phyloP scores from a whole-genome alignment of 495 filamentous ascomycete genomes.

The Penicillium paradoxum region DNA sequence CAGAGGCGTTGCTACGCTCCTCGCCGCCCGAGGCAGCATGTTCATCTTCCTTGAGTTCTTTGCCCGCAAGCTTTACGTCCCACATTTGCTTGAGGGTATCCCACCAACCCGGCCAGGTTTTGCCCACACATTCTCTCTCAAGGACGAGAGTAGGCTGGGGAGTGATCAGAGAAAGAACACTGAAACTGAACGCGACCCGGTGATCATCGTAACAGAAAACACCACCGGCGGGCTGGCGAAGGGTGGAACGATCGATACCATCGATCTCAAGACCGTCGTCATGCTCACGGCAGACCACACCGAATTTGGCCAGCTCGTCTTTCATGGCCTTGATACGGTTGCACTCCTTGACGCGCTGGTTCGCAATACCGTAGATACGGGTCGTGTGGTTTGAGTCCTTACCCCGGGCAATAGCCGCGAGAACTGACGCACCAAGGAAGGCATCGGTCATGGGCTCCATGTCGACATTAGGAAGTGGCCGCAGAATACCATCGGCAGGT shows the following conservation, averaged over 20 bases:
- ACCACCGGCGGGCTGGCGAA: constrained; percentile 59
- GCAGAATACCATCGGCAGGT: constrained; percentile 66
- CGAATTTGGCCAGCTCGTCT: constrained; percentile 92
- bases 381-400: constrained; percentile 55
- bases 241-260: constrained; percentile 56
- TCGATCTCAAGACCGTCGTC: constrained; percentile 89
- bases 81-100: constrained; percentile 76
- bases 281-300: constrained; percentile 78
- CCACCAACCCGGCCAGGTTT: constrained; percentile 99
- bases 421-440: constrained; percentile 89
- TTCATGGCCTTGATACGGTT: constrained; percentile 97
- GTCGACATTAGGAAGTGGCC: constrained; percentile 71
- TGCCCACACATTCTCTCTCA: constrained; percentile 89
- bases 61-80: constrained; percentile 65
- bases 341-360: constrained; percentile 97
- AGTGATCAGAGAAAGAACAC: constrained; percentile 75
- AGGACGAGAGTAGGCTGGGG: constrained; percentile 71
- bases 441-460: constrained; percentile 99
- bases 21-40: constrained; percentile 19
- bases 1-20: constrained; percentile 50
- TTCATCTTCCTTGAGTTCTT: constrained; percentile 52
- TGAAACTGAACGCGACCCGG: constrained; percentile 96
- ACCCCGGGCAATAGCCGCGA: constrained; percentile 84
- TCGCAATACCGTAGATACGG: constrained; percentile 91
- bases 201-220: constrained; percentile 97